A percentile compares a stretch with the other conserved stretches of the same genome.
phyloP scores from a whole-genome alignment of 768 basidiomycete species.

The Termitomyces sp. region DNA sequence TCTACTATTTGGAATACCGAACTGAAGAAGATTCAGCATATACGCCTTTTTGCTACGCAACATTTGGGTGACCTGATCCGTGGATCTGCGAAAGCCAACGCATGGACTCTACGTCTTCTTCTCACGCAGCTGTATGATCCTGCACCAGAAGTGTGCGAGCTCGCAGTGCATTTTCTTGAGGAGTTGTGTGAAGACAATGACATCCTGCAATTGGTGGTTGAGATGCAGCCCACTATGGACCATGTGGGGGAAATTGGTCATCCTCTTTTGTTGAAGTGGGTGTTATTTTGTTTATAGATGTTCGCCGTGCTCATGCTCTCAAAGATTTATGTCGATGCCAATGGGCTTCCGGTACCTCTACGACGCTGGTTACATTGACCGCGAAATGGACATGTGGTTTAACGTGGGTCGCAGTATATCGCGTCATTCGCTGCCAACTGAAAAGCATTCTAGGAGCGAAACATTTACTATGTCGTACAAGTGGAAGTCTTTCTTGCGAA shows the following conservation, averaged over 20 bases:
- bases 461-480: conserved; percentile 88
- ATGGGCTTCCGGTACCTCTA: conserved; percentile 91
- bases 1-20: not conserved
- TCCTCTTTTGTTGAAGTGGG: conserved; percentile 80
- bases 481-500: conserved; percentile 89
- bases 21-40: conserved; percentile 49
- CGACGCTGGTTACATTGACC: conserved; percentile 87
- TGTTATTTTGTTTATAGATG: conserved; percentile 7
- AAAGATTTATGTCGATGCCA: conserved; percentile 90
- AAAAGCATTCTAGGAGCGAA: conserved; percentile 67
- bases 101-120: conserved; percentile 88
- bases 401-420: conserved; percentile 48
- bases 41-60: conserved; percentile 83
- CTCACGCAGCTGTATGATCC: conserved; percentile 97
- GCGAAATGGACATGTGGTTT: conserved; percentile 96
- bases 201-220: conserved; percentile 83
- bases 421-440: not conserved
- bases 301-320: not conserved
- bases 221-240: conserved; percentile 92
- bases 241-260: conserved; percentile 93
- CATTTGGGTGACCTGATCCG: conserved; percentile 82
- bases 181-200: conserved; percentile 85
- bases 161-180: conserved; percentile 85
- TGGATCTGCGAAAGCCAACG: conserved; percentile 54
- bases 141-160: conserved; percentile 81